A percentile compares a stretch with the other conserved stretches of the same genome.
Evolutionary conservation across 352 stramenopile species (phyloP).

Genomic region (Phytophthora brassicae): DNA sequence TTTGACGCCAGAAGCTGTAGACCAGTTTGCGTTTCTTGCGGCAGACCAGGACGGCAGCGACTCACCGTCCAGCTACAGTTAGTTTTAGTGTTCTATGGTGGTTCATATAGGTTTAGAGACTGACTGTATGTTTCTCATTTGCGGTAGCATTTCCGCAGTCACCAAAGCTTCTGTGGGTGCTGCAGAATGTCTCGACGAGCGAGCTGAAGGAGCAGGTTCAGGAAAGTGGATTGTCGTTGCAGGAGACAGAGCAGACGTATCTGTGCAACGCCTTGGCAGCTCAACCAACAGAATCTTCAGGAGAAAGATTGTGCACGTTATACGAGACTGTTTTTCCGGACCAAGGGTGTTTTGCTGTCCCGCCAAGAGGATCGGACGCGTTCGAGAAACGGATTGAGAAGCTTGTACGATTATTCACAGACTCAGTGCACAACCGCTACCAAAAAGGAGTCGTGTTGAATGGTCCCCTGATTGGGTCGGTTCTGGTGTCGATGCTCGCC

Average conservation of each 20-base stretch:
- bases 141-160: constrained; percentile 65
- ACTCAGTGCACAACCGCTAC: constrained; percentile 72
- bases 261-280: constrained; percentile 48
- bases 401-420: constrained; percentile 48
- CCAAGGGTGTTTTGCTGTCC: constrained; percentile 58
- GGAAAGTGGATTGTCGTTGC: constrained; percentile 50
- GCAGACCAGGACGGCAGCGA: constrained; percentile 28
- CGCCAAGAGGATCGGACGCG: constrained; percentile 35
- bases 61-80: constrained; percentile 31
- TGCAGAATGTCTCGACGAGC: constrained; percentile 61
- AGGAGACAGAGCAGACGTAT: constrained; percentile 64
- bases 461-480: constrained; percentile 64
- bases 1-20: constrained; percentile 52
- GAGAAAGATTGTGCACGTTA: constrained; percentile 37
- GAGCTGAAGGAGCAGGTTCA: constrained; percentile 69
- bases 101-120: not conserved
- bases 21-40: constrained; percentile 61
- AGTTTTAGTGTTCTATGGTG: constrained; percentile 1
- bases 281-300: constrained; percentile 28
- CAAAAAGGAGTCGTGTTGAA: constrained; percentile 70
- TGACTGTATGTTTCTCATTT: not conserved
- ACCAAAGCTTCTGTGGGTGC: constrained; percentile 72
- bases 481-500: constrained; percentile 77
- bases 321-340: constrained; percentile 55
- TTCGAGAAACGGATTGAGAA: constrained; percentile 74